A percentile compares a stretch with the other conserved stretches of the same genome.
These are phyloP conservation scores for Pythium phragmiticola DNA, from an alignment of 352 stramenopile genomes.

Conservation along the genomic window DNA sequence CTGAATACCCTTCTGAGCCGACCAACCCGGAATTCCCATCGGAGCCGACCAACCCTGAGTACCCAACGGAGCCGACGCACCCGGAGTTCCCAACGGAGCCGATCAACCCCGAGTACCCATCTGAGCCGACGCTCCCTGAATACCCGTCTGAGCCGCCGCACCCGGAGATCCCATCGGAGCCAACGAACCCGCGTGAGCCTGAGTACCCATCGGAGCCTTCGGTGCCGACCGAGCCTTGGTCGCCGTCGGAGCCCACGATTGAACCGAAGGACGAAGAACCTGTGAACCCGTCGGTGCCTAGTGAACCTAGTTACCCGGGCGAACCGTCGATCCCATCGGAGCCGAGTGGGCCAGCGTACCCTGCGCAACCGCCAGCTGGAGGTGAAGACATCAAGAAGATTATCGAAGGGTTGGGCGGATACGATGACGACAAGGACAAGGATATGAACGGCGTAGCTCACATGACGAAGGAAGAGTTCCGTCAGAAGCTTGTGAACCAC, in stretches of 20 bases:
- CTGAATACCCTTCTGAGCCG: too few species aligned
- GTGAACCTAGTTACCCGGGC: constrained; percentile 2
- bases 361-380: background rate
- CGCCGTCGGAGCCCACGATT: too few species aligned
- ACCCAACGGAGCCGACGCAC: background rate
- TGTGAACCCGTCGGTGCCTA: background rate
- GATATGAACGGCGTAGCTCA: constrained; percentile 20
- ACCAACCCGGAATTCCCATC: too few species aligned
- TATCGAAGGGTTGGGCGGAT: constrained; percentile 21
- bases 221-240: background rate
- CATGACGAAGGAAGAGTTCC: constrained; percentile 51
- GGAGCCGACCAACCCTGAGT: background rate
- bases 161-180: background rate
- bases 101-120: background rate
- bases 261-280: too few species aligned
- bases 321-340: constrained; percentile 1
- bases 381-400: constrained; percentile 15
- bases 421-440: constrained; percentile 10
- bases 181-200: constrained; percentile 3
- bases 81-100: background rate
- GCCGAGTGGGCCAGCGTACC: background rate
- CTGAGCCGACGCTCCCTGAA: background rate
- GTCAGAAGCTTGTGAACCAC: constrained; percentile 31
- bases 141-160: background rate
- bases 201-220: background rate